A percentile compares a stretch with the other conserved stretches of the same genome.
Conservation (phyloP, 2,329 filamentous ascomycete genomes). For the Paraphoma sp. region DNA sequence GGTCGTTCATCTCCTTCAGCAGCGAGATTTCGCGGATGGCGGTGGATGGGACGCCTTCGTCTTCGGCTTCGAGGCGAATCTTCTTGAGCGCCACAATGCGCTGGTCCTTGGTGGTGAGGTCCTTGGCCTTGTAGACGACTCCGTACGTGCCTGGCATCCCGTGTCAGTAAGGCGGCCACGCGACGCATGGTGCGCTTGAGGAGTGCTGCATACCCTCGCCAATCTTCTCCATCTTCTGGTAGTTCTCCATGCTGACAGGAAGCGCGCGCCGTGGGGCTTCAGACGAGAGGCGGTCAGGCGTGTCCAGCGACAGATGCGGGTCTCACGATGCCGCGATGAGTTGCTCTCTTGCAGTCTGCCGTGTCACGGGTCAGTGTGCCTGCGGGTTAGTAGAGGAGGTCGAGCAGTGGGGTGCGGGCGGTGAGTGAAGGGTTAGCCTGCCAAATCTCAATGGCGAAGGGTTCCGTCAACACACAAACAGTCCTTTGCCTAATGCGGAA, state of each 20-base stretch:
- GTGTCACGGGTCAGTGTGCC: slow-evolving; percentile 8
- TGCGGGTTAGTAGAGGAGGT: slow-evolving; percentile 37
- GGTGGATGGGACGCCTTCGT: slow-evolving; percentile 90
- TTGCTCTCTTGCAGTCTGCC: too few species aligned
- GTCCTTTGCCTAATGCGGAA: not conserved
- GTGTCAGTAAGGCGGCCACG: slow-evolving; percentile 12
- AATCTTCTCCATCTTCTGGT: slow-evolving; percentile 96
- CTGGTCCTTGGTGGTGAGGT: slow-evolving; percentile 76
- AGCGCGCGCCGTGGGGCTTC: slow-evolving; percentile 17
- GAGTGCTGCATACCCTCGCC: slow-evolving; percentile 73
- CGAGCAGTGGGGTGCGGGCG: slow-evolving; percentile 10
- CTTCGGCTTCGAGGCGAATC: slow-evolving; percentile 92
- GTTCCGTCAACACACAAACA: not conserved
- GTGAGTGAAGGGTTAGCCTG: slow-evolving; percentile 9
- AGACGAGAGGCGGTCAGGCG: slow-evolving; percentile 30
- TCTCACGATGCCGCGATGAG: too few species aligned
- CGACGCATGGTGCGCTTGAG: not conserved
- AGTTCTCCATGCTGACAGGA: slow-evolving; percentile 78
- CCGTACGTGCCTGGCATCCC: slow-evolving; percentile 75
- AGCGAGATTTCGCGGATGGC: slow-evolving; percentile 94
- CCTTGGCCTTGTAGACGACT: slow-evolving; percentile 92
- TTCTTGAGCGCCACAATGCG: slow-evolving; percentile 94
- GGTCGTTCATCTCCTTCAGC: slow-evolving; percentile 92
- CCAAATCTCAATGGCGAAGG: slow-evolving; percentile 1
- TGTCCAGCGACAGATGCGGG: not conserved